Evolutionary conservation across 2,329 filamentous ascomycete species (phyloP).

Genomic region (Ophiostoma angusticollis): DNA sequence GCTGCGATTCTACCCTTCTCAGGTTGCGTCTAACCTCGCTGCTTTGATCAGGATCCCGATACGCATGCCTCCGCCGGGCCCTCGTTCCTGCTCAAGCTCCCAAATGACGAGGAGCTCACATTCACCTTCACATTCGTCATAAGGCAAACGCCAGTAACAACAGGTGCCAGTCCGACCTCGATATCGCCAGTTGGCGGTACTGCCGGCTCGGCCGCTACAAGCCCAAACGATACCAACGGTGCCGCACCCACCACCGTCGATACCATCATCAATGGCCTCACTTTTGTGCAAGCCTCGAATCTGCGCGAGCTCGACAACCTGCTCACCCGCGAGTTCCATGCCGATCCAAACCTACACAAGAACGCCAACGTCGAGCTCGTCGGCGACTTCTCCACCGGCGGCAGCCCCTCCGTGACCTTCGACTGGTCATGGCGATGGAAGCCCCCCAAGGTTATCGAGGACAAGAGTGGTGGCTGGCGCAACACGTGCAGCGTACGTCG

Average conservation of each 20-base stretch:
- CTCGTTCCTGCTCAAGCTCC: slow-evolving; percentile 72
- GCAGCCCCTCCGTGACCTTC: slow-evolving; percentile 74
- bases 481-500: slow-evolving; percentile 77
- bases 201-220: slow-evolving; percentile 12
- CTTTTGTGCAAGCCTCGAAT: slow-evolving; percentile 81
- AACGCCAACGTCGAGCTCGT: slow-evolving; percentile 91
- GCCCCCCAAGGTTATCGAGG: slow-evolving; percentile 69
- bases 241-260: slow-evolving; percentile 41
- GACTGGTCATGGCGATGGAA: slow-evolving; percentile 98
- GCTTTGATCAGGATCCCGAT: slow-evolving; percentile 63
- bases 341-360: slow-evolving; percentile 93
- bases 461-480: slow-evolving; percentile 83
- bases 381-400: slow-evolving; percentile 78
- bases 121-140: slow-evolving; percentile 90
- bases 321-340: slow-evolving; percentile 89
- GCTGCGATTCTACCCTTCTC: too few relatives aligned
- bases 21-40: background rate
- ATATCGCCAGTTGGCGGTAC: background rate
- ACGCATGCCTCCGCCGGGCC: slow-evolving; percentile 38
- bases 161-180: background rate
- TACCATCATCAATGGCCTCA: slow-evolving; percentile 75
- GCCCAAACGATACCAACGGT: slow-evolving; percentile 34
- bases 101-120: slow-evolving; percentile 80
- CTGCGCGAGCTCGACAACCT: slow-evolving; percentile 82
- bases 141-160: slow-evolving; percentile 31